Base-by-base conservation (phyloP, 257 asterid species). In the Solanum medicagineum region DNA sequence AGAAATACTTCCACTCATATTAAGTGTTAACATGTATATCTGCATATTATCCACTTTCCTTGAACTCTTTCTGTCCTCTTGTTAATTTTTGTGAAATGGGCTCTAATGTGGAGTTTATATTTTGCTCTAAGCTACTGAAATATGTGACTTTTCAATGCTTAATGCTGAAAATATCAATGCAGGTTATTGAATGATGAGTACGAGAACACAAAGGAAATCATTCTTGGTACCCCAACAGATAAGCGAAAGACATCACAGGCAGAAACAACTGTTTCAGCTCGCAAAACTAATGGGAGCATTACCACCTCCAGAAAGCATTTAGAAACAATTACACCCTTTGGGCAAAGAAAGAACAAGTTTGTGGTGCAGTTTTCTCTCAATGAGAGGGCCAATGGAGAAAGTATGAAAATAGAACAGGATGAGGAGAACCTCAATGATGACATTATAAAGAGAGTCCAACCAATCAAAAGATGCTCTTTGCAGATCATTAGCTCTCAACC, bases 261-360 rank as follows among this genome's bases (percentile, higher is more conserved):
- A 24, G 94, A 89, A 82, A 83, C 87, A 85, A 87, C 84, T 71
- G 93, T 87, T 87, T 95, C 98, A 55, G 89, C 88, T 83, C 90
- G 80, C 74, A 93, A 87, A 89, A 75, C 94, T 75, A 89, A 81
- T 62, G 94, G 94, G 74, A 90, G 93, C 90, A 89, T 85, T 85
- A 90, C 86, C 89, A 89, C 92, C 68, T 88, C 89, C 75, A 92
- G 85, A 81, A 93, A 91, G 85, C 85, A 87, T 83, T 84, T 92
- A 85, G 97, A 92, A 77, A 88, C 97, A 70, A 92, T 93, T 86
- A 95, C 98, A 57, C 98, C 99, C 60, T 97, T 97, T 88, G 97
- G 97, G 85, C 88, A 94, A 85, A 92, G 99, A 91, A 95, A 88
- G 91, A 89, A 73, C 90, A 97, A 93, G 90, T 97, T 94, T 88